These are phyloP conservation scores for Hemisphaericaspora subhashii DNA, from an alignment of 1,139 yeast genomes.

Conservation along the genomic window DNA sequence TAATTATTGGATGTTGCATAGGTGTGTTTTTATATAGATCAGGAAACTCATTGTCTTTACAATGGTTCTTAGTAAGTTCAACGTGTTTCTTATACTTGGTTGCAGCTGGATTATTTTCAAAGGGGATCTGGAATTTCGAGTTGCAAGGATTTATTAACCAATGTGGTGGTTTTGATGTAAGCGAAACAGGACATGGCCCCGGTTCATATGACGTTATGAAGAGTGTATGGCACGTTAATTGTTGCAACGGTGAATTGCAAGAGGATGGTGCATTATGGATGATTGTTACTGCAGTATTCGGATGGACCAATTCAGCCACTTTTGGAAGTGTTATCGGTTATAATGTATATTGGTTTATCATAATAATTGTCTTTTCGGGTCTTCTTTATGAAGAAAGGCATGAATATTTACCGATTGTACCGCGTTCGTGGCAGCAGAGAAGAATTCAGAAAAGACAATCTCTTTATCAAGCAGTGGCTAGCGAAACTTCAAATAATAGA, in stretches of 20 bases:
- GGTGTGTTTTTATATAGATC: slow-evolving; percentile 42
- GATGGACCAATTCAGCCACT: slow-evolving; percentile 53
- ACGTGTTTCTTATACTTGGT: slow-evolving; percentile 44
- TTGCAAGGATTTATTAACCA: slow-evolving; percentile 39
- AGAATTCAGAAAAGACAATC: slow-evolving; percentile 48
- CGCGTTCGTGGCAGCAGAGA: slow-evolving; percentile 54
- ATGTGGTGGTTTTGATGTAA: slow-evolving; percentile 47
- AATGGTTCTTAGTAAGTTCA: slow-evolving; percentile 40
- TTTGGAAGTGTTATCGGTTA: slow-evolving; percentile 45
- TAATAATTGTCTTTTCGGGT: slow-evolving; percentile 24
- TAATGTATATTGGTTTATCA: slow-evolving; percentile 37
- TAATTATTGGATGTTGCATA: slow-evolving; percentile 33
- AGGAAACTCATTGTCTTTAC: slow-evolving; percentile 43
- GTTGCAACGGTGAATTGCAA: slow-evolving; percentile 46
- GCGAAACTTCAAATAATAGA: slow-evolving; percentile 14
- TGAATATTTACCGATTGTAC: slow-evolving; percentile 43
- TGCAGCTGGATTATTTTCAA: slow-evolving; percentile 48
- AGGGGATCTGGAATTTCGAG: slow-evolving; percentile 49
- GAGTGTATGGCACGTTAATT: slow-evolving; percentile 50
- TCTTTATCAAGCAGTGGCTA: slow-evolving; percentile 11
- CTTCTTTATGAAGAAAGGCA: slow-evolving; percentile 33
- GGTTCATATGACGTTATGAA: slow-evolving; percentile 43
- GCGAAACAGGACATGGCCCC: slow-evolving; percentile 51
- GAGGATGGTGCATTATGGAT: slow-evolving; percentile 49
- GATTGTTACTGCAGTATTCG: slow-evolving; percentile 45